Evolutionary conservation across 2,329 filamentous ascomycete species (phyloP).

Genomic region (Acrocalymma vagum): DNA sequence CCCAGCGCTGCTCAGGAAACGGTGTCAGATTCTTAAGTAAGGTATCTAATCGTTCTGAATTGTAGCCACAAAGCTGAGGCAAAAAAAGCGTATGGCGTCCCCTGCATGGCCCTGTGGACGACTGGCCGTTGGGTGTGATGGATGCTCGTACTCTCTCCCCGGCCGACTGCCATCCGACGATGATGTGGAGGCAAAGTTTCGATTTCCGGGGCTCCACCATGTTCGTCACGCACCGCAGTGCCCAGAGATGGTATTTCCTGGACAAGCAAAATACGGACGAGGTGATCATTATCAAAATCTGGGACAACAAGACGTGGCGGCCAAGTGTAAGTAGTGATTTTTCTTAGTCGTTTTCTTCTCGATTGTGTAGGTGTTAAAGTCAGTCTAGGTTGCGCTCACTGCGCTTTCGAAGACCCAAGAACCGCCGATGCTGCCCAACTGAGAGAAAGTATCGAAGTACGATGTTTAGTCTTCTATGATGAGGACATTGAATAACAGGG

Average conservation of each 20-base stretch:
- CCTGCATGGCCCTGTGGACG: conserved; percentile 12
- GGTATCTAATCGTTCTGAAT: not conserved
- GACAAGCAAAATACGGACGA: conserved; percentile 14
- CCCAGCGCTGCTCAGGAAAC: conserved; percentile 7
- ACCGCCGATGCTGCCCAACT: not conserved
- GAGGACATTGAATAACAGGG: too few species aligned
- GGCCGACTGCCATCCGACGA: conserved; percentile 6
- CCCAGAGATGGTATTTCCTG: conserved; percentile 23
- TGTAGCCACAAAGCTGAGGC: not conserved
- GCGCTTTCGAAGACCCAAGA: conserved; percentile 8
- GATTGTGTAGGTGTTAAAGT: too few species aligned
- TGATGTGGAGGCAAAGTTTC: conserved; percentile 5
- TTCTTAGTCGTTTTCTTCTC: too few species aligned
- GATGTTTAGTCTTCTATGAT: conserved; percentile 7
- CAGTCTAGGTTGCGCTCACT: conserved; percentile 7
- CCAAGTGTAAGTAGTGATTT: conserved; percentile 7
- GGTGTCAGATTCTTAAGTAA: conserved; percentile 17
- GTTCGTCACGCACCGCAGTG: conserved; percentile 4
- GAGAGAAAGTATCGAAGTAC: conserved; percentile 9
- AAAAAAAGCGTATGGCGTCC: conserved; percentile 18
- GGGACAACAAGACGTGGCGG: conserved; percentile 15
- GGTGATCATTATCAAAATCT: conserved; percentile 25
- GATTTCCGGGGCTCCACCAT: conserved; percentile 12
- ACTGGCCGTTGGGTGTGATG: conserved; percentile 22
- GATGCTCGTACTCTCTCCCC: conserved; percentile 6